Conservation (phyloP, 345 rosid species). For the Salix udensis region DNA sequence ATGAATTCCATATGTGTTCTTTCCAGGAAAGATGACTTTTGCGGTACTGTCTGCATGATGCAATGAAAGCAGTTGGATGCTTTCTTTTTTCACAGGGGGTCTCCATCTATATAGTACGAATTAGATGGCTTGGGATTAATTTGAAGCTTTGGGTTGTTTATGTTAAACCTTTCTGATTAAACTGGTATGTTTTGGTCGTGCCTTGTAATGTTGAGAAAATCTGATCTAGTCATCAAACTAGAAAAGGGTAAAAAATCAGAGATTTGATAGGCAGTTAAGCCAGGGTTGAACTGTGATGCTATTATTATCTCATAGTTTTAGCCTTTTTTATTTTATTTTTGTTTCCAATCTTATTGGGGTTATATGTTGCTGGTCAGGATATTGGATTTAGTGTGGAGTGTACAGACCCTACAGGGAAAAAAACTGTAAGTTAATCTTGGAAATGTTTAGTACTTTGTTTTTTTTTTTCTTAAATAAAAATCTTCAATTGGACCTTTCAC, state of each 20-base stretch:
- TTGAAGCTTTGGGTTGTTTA: neutral
- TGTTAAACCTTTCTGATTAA: no score
- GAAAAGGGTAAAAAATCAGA: neutral
- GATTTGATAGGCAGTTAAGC: neutral
- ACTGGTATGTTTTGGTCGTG: neutral
- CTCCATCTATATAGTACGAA: neutral
- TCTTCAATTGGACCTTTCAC: neutral
- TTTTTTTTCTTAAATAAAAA: neutral
- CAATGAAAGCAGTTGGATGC: neutral
- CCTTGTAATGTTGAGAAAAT: neutral
- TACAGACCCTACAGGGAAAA: constrained; percentile 55
- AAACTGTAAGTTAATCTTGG: constrained; percentile 55
- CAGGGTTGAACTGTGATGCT: neutral
- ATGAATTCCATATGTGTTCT: neutral
- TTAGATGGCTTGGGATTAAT: neutral
- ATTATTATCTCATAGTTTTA: neutral
- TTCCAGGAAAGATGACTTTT: neutral
- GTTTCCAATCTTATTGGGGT: neutral
- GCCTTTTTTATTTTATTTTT: neutral
- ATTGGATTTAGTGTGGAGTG: constrained; percentile 94
- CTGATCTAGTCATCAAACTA: neutral
- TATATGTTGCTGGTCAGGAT: constrained; percentile 48
- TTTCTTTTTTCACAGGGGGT: neutral
- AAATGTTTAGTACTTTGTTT: neutral
- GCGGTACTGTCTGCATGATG: neutral